Percentiles rank a stretch among this genome's conserved stretches.
These are phyloP conservation scores for Fibroporia radiculosa DNA, from an alignment of 768 basidiomycete species.

Conservation along the genomic window DNA sequence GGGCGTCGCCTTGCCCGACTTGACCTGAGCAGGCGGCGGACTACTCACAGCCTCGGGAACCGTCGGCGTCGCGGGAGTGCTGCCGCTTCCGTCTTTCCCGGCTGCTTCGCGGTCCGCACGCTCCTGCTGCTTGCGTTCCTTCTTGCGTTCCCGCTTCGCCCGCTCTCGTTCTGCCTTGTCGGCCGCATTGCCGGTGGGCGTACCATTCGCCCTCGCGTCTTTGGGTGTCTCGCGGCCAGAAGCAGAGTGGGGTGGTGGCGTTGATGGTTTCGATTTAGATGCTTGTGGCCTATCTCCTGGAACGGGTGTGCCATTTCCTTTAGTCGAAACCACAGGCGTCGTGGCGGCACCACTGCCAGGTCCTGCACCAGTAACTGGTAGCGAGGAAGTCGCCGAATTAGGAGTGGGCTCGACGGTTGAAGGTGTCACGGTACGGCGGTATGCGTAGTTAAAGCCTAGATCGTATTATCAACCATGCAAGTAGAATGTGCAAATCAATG, in stretches of 20 bases:
- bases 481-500: neutral
- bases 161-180: constrained; percentile 53
- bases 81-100: constrained; percentile 24
- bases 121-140: constrained; percentile 53
- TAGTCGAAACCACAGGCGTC: constrained; percentile 25
- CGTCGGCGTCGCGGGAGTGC: constrained; percentile 20
- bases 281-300: constrained; percentile 24
- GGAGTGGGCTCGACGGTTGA: constrained; percentile 50
- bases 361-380: constrained; percentile 35
- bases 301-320: constrained; percentile 17
- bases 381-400: constrained; percentile 43
- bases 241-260: constrained; percentile 22
- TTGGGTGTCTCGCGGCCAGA: constrained; percentile 30
- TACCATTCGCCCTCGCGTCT: constrained; percentile 30
- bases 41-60: constrained; percentile 9
- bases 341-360: constrained; percentile 24
- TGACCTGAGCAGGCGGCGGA: constrained; percentile 11
- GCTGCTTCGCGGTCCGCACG: constrained; percentile 33
- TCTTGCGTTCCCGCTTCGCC: constrained; percentile 54
- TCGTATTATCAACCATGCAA: neutral
- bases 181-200: constrained; percentile 14
- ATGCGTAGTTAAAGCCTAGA: constrained; percentile 92
- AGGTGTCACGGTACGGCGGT: constrained; percentile 63
- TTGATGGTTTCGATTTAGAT: constrained; percentile 16
- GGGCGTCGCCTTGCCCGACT: constrained; percentile 35